phyloP scores from a whole-genome alignment of 2,329 filamentous ascomycete genomes.

The Stemphylium vesicarium region DNA sequence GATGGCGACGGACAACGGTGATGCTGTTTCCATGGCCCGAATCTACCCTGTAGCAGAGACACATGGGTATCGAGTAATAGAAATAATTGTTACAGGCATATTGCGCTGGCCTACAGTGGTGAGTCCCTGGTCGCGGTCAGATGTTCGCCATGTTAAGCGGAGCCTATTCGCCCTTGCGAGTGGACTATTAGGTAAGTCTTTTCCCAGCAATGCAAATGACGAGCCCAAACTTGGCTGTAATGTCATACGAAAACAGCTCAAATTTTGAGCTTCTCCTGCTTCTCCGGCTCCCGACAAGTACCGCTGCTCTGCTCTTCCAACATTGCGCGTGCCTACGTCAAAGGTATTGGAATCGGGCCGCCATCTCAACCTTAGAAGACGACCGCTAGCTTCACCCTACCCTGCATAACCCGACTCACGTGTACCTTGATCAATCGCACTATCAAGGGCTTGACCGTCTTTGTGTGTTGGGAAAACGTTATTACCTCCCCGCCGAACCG shows the following conservation, averaged over 20 bases:
- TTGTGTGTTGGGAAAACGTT: slow-evolving; percentile 22
- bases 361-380: slow-evolving; percentile 7
- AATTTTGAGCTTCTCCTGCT: slow-evolving; percentile 39
- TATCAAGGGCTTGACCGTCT: slow-evolving; percentile 18
- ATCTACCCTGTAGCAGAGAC: slow-evolving; percentile 4
- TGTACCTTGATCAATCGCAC: slow-evolving; percentile 22
- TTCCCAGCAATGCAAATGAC: slow-evolving; percentile 36
- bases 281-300: slow-evolving; percentile 34
- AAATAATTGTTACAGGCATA: slow-evolving; percentile 26
- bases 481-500: slow-evolving; percentile 31
- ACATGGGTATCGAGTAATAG: slow-evolving; percentile 16
- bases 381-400: slow-evolving; percentile 16
- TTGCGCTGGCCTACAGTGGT: slow-evolving; percentile 22
- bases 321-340: slow-evolving; percentile 13
- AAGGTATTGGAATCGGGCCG: slow-evolving; percentile 12
- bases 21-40: slow-evolving; percentile 8
- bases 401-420: slow-evolving; percentile 38
- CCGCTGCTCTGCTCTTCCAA: slow-evolving; percentile 12
- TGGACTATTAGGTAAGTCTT: slow-evolving; percentile 47
- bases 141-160: slow-evolving; percentile 39
- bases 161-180: slow-evolving; percentile 39
- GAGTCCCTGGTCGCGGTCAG: slow-evolving; percentile 29
- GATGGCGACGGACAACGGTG: neutral
- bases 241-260: slow-evolving; percentile 35
- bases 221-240: slow-evolving; percentile 28